A percentile compares a stretch with the other conserved stretches of the same genome.
phyloP scores from a whole-genome alignment of 495 filamentous ascomycete species.

The Xylaria curta region DNA sequence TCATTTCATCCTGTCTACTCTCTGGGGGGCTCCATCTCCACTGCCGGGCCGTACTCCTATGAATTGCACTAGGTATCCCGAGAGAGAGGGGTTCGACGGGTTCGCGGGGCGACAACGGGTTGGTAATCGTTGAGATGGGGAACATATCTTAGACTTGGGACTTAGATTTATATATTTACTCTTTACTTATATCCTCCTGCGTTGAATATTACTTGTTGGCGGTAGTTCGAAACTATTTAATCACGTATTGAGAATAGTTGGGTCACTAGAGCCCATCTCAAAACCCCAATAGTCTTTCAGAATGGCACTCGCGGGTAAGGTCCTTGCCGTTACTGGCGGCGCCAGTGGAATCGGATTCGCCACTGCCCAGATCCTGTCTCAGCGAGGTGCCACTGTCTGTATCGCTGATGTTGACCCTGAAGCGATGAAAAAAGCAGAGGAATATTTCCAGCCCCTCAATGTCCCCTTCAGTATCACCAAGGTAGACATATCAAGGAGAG shows the following conservation, averaged over 20 bases:
- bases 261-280: constrained; percentile 1
- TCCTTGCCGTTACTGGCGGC: constrained; percentile 62
- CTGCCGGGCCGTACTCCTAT: constrained; percentile 26
- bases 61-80: constrained; percentile 14
- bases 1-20: constrained; percentile 19
- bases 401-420: constrained; percentile 56
- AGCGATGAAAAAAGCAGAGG: constrained; percentile 43
- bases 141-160: constrained; percentile 12
- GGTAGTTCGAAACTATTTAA: not conserved
- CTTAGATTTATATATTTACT: constrained; percentile 5
- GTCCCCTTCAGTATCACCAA: constrained; percentile 40
- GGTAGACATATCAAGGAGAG: constrained; percentile 43
- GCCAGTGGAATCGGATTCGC: constrained; percentile 64
- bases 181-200: constrained; percentile 6
- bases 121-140: constrained; percentile 7
- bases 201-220: constrained; percentile 3
- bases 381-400: constrained; percentile 56
- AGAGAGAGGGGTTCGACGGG: constrained; percentile 26
- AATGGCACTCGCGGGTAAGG: constrained; percentile 47
- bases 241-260: constrained; percentile 1
- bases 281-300: constrained; percentile 13
- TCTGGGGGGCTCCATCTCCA: constrained; percentile 21
- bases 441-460: constrained; percentile 36
- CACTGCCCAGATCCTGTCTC: constrained; percentile 57
- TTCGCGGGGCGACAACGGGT: constrained; percentile 13